Evolutionary conservation across 371 early-diverging fungal species (phyloP).

Genomic region (Choanephora cucurbitarum): DNA sequence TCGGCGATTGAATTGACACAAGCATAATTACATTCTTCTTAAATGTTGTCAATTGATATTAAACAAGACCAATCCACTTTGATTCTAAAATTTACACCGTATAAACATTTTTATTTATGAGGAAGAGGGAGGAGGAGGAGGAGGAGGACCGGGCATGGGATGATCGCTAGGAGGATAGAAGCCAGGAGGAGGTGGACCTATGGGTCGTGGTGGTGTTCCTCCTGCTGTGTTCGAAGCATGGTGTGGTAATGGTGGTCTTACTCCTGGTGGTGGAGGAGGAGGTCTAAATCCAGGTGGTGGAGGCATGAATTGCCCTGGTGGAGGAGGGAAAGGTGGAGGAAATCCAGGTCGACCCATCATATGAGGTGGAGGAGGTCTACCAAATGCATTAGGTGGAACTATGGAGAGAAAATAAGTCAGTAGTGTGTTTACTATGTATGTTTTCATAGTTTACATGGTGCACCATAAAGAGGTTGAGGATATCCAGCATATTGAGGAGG

Average conservation of each 20-base stretch:
- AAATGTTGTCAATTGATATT: no score
- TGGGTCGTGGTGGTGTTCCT: conserved; percentile 18
- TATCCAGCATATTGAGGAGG: conserved; percentile 56
- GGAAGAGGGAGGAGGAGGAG: conserved; percentile 17
- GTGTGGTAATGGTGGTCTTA: conserved; percentile 20
- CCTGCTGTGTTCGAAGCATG: not conserved
- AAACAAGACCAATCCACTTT: no score
- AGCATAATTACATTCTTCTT: no score
- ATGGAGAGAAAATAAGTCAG: conserved; percentile 2
- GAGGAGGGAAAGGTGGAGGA: conserved; percentile 45
- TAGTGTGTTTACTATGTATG: not conserved
- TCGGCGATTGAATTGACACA: no score
- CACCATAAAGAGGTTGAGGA: conserved; percentile 43
- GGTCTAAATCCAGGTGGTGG: conserved; percentile 43
- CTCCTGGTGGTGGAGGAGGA: conserved; percentile 23
- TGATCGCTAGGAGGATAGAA: conserved; percentile 9
- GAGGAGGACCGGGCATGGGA: conserved; percentile 12
- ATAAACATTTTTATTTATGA: not conserved
- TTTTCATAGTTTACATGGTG: conserved; percentile 9
- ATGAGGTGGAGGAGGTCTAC: conserved; percentile 44
- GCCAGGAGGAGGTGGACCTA: conserved; percentile 22
- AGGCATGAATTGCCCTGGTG: conserved; percentile 48
- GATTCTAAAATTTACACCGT: no score
- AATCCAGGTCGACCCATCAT: conserved; percentile 56
- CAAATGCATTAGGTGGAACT: conserved; percentile 29